Evolutionary conservation across 805 yeast genomes (phyloP).

Genomic region (Candida orba): DNA sequence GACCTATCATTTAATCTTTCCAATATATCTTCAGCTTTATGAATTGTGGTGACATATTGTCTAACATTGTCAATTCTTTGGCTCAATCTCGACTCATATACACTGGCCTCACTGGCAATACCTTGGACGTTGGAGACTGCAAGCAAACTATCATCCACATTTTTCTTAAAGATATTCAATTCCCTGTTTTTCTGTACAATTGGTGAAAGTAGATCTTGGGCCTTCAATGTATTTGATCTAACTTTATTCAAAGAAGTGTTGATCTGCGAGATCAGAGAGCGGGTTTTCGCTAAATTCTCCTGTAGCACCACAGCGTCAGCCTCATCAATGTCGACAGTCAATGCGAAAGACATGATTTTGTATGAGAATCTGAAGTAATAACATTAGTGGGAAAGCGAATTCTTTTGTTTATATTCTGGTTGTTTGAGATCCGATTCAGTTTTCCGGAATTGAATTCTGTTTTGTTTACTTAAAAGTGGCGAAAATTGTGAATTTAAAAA

Average conservation of each 20-base stretch:
- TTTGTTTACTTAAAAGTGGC: background rate
- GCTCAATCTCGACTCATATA: conserved; percentile 30
- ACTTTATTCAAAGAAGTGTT: conserved; percentile 48
- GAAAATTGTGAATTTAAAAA: background rate
- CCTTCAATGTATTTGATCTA: conserved; percentile 43
- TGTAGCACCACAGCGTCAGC: conserved; percentile 80
- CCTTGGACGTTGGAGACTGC: conserved; percentile 43
- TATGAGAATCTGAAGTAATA: too few relatives aligned
- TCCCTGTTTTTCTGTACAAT: conserved; percentile 55
- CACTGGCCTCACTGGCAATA: conserved; percentile 37
- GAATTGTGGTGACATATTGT: conserved; percentile 33
- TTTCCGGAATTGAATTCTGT: too few relatives aligned
- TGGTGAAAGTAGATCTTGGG: conserved; percentile 64
- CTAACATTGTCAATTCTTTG: conserved; percentile 27
- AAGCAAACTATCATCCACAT: conserved; percentile 47
- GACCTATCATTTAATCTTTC: conserved; percentile 28
- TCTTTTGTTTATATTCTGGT: background rate
- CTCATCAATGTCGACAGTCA: conserved; percentile 55
- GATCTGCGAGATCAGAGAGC: conserved; percentile 47
- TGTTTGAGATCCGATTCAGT: too few relatives aligned
- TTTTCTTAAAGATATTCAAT: conserved; percentile 46
- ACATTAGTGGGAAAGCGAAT: too few relatives aligned
- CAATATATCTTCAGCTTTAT: conserved; percentile 39
- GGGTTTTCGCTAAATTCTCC: conserved; percentile 58
- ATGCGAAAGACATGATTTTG: conserved; percentile 2